Conservation (phyloP, 306 rosid species). For the Dalbergia oliveri region DNA sequence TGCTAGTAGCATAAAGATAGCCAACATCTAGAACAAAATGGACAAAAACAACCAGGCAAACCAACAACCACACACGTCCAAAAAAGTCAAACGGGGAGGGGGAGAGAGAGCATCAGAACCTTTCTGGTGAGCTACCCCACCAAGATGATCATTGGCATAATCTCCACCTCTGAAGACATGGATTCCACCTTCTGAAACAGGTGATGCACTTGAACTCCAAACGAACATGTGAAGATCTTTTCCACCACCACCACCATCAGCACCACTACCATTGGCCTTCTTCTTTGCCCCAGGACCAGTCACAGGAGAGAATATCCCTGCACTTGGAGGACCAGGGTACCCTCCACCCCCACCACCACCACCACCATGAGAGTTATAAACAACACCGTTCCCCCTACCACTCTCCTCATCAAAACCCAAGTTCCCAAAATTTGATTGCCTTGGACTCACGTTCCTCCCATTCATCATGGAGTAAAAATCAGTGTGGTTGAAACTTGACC, state of each 20-base stretch:
- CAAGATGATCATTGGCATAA: slow-evolving; percentile 58
- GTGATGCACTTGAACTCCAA: slow-evolving; percentile 94
- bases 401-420: slow-evolving; percentile 73
- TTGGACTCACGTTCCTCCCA: slow-evolving; percentile 72
- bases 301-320: slow-evolving; percentile 81
- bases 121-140: slow-evolving; percentile 76
- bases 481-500: slow-evolving; percentile 81
- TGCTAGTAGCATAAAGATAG: background rate
- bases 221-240: slow-evolving; percentile 93
- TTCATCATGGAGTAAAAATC: slow-evolving; percentile 77
- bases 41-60: background rate
- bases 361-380: background rate
- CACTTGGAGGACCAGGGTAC: slow-evolving; percentile 69
- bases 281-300: slow-evolving; percentile 58
- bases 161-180: slow-evolving; percentile 89
- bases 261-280: slow-evolving; percentile 53
- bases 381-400: slow-evolving; percentile 42
- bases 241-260: slow-evolving; percentile 58
- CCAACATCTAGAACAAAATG: background rate
- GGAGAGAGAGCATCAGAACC: slow-evolving; percentile 51
- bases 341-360: slow-evolving; percentile 33
- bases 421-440: slow-evolving; percentile 67
- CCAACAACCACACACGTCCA: background rate
- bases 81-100: background rate
- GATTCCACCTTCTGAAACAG: slow-evolving; percentile 84